Evolutionary conservation across 2,329 filamentous ascomycete species (phyloP).

Genomic region (Fusarium penzigii): DNA sequence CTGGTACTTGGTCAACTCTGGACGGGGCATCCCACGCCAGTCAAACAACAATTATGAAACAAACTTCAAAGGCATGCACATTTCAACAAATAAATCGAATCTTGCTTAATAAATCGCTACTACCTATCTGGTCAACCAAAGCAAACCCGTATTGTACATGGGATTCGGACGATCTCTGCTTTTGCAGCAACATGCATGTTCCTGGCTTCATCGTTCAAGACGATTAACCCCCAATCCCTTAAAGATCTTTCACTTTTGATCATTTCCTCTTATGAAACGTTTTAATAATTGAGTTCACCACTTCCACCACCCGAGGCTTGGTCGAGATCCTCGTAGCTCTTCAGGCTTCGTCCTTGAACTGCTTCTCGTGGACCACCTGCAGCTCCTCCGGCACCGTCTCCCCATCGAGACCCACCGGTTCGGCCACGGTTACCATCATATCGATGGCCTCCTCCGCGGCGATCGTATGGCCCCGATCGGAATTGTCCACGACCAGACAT

Average conservation of each 20-base stretch:
- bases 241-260: slow-evolving; percentile 17
- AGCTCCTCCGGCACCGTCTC: slow-evolving; percentile 73
- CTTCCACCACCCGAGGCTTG: slow-evolving; percentile 74
- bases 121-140: not conserved
- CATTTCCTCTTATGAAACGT: not conserved
- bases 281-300: slow-evolving; percentile 87
- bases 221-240: not conserved
- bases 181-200: not conserved
- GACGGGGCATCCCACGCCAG: too few species aligned
- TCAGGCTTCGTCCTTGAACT: slow-evolving; percentile 86
- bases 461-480: slow-evolving; percentile 73
- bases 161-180: not conserved
- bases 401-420: slow-evolving; percentile 61
- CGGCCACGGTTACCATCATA: slow-evolving; percentile 52
- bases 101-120: not conserved
- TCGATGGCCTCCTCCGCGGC: slow-evolving; percentile 56
- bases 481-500: slow-evolving; percentile 54
- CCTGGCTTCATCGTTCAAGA: not conserved
- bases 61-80: not conserved
- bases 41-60: too few species aligned
- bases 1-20: too few species aligned
- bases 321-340: slow-evolving; percentile 97
- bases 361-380: slow-evolving; percentile 86
- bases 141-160: not conserved
- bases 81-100: not conserved